Percentiles rank a stretch among this genome's conserved stretches.
These are phyloP conservation scores for Kuraishia hungarica DNA, from an alignment of 805 yeast genomes.

Conservation along the genomic window DNA sequence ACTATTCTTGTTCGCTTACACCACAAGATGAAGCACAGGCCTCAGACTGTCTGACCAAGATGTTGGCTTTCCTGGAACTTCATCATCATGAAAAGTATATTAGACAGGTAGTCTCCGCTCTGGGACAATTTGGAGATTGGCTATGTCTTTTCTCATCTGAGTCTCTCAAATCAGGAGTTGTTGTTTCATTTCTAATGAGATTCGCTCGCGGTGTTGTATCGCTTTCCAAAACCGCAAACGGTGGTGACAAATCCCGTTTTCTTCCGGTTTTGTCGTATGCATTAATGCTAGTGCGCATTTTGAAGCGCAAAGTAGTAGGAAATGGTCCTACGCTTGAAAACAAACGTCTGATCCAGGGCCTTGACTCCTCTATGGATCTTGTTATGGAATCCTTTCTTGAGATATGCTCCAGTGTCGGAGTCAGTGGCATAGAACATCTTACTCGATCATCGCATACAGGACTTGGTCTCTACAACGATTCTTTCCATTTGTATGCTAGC, in stretches of 20 bases:
- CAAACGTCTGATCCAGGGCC: neutral
- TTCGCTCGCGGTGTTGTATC: neutral
- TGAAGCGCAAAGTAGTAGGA: neutral
- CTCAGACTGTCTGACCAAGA: neutral
- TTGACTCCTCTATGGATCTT: neutral
- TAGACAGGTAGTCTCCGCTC: neutral
- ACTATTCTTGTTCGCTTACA: neutral
- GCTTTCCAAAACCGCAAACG: neutral
- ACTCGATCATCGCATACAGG: neutral
- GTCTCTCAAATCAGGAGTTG: neutral
- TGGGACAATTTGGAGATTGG: neutral
- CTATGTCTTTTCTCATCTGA: neutral
- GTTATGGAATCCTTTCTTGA: neutral
- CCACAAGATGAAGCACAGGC: neutral
- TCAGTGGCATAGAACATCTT: neutral
- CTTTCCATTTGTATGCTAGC: slow-evolving; percentile 12
- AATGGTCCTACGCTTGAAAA: neutral
- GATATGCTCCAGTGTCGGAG: neutral
- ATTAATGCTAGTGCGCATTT: neutral
- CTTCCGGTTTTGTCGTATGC: neutral
- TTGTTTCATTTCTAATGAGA: neutral
- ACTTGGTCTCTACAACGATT: slow-evolving; percentile 11
- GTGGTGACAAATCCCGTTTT: neutral
- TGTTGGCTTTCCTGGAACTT: neutral
- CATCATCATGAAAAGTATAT: neutral